phyloP scores from a whole-genome alignment of 169 alveolate species.

The Eimeria nieschulzi region DNA sequence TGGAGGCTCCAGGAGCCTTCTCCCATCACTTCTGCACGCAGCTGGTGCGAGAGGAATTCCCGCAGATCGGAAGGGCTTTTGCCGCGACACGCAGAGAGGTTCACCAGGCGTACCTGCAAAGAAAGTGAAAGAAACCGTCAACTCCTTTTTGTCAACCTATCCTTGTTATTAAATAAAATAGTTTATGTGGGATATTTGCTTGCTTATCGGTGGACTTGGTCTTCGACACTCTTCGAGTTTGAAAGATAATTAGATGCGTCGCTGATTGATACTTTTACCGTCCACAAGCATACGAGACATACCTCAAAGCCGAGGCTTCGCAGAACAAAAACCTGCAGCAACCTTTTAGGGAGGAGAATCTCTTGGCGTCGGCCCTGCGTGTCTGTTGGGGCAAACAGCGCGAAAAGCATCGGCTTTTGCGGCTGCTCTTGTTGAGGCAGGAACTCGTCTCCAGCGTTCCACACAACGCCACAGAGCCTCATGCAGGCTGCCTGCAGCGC shows the following conservation, averaged over 20 bases:
- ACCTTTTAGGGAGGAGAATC: constrained; percentile 44
- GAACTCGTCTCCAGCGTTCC: background rate
- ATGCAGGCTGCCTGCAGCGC: constrained; percentile 61
- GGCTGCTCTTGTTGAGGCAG: constrained; percentile 31
- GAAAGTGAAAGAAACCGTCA: background rate
- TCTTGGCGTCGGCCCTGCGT: constrained; percentile 56
- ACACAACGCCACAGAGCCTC: constrained; percentile 44
- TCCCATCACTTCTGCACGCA: background rate
- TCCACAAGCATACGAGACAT: background rate
- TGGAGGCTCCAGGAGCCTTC: constrained; percentile 33
- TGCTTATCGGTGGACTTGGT: background rate
- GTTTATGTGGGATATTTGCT: background rate
- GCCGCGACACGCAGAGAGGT: constrained; percentile 48
- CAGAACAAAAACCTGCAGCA: constrained; percentile 52
- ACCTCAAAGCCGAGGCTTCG: constrained; percentile 65
- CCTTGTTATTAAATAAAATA: background rate
- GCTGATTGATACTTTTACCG: background rate
- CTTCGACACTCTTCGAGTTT: too few species aligned
- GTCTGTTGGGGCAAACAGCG: constrained; percentile 44
- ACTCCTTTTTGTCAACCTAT: background rate
- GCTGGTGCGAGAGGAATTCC: constrained; percentile 5
- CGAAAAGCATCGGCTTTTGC: constrained; percentile 24
- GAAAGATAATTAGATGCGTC: background rate
- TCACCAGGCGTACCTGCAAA: constrained; percentile 49
- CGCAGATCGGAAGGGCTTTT: constrained; percentile 15